These are phyloP conservation scores for Bocquillonia castaneifolia DNA, from an alignment of 441 rosid species.

Conservation along the genomic window DNA sequence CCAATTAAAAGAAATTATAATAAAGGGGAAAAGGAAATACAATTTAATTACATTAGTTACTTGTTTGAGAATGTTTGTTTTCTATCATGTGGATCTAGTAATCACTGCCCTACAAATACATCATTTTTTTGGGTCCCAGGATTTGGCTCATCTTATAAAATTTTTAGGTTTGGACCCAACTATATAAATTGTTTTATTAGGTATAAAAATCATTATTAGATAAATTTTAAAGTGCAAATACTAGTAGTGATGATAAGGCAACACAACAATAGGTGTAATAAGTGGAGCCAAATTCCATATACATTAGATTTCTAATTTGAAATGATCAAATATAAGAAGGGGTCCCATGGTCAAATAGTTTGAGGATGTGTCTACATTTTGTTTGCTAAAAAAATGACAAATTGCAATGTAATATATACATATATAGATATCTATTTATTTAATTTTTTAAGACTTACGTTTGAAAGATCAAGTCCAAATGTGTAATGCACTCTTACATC, in stretches of 20 bases:
- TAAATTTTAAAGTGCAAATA: conserved; percentile 1
- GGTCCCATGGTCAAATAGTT: conserved; percentile 7
- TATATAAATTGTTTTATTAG: conserved; percentile 1
- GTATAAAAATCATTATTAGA: background rate
- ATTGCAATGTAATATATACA: background rate
- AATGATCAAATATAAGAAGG: too few species aligned
- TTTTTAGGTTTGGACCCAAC: conserved; percentile 11
- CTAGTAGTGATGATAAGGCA: background rate
- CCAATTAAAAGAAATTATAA: too few species aligned
- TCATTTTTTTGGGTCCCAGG: conserved; percentile 17
- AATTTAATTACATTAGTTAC: background rate
- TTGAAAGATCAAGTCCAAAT: too few species aligned
- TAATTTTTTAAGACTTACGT: background rate
- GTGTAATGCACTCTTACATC: conserved; percentile 8
- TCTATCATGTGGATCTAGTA: conserved; percentile 18
- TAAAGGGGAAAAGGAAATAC: background rate
- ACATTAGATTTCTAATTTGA: conserved; percentile 2
- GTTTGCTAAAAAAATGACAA: background rate
- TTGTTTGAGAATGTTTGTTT: conserved; percentile 10
- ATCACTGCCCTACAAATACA: conserved; percentile 24
- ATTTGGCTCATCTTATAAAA: conserved; percentile 4
- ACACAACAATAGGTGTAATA: conserved; percentile 3
- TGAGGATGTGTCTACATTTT: background rate
- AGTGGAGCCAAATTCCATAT: conserved; percentile 8
- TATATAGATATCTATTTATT: background rate